Evolutionary conservation across 257 asterid species (phyloP).

Genomic region (Ballota nigra): DNA sequence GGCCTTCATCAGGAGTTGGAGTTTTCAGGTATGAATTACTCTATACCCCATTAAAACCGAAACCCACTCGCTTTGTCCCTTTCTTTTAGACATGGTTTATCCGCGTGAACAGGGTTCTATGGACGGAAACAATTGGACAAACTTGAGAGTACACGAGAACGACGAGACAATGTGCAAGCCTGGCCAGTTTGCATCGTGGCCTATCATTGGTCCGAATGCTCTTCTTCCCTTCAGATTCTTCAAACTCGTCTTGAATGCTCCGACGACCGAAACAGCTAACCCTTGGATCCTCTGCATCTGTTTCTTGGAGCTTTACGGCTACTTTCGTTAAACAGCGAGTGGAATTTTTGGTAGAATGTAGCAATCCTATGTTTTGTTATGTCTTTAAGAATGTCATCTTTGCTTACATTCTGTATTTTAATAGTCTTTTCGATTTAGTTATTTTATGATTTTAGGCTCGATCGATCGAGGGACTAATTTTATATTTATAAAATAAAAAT

Average conservation of each 20-base stretch:
- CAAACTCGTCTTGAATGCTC: conserved; percentile 54
- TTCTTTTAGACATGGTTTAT: background rate
- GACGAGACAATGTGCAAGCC: conserved; percentile 80
- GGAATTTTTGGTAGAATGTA: background rate
- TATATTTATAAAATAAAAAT: too few species aligned
- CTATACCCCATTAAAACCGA: background rate
- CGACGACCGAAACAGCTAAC: conserved; percentile 61
- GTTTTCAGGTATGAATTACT: conserved; percentile 64
- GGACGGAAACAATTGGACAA: conserved; percentile 83
- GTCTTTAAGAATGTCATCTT: background rate
- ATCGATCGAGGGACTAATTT: too few species aligned
- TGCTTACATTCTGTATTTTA: background rate
- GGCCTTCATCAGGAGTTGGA: conserved; percentile 78
- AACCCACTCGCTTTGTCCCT: background rate
- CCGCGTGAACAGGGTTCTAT: conserved; percentile 57
- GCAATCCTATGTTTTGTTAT: background rate
- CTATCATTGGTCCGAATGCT: conserved; percentile 68
- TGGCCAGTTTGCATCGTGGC: conserved; percentile 95
- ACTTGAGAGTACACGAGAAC: conserved; percentile 76
- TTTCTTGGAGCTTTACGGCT: conserved; percentile 94
- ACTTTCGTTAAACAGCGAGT: conserved; percentile 44
- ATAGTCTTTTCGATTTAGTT: background rate
- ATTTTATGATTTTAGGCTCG: too few species aligned
- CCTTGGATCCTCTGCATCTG: conserved; percentile 94
- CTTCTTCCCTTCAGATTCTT: conserved; percentile 88